A percentile compares a stretch with the other conserved stretches of the same genome.
Evolutionary conservation across 768 basidiomycete species (phyloP).

Genomic region (Rhodotorula diobovata): DNA sequence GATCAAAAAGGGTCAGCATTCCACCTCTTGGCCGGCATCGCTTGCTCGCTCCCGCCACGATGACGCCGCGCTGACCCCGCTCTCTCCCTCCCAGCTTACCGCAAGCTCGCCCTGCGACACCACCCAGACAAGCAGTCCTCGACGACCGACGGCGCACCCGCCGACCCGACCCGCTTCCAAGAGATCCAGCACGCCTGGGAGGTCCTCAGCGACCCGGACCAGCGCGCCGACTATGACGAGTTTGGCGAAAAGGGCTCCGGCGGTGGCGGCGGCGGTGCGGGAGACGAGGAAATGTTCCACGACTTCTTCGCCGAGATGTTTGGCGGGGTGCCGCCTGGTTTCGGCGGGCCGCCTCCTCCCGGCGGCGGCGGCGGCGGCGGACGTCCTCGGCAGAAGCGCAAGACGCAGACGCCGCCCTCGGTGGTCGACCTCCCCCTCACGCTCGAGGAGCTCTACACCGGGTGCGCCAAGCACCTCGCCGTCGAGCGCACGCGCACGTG

Average conservation of each 20-base stretch:
- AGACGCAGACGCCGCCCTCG: slow-evolving; percentile 48
- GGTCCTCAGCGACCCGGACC: slow-evolving; percentile 65
- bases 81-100: slow-evolving; percentile 62
- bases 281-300: slow-evolving; percentile 66
- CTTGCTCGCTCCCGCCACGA: not conserved
- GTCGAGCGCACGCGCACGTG: slow-evolving; percentile 83
- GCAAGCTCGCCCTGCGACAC: slow-evolving; percentile 79
- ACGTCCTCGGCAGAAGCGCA: slow-evolving; percentile 45
- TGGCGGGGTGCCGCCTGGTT: not conserved
- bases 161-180: slow-evolving; percentile 25
- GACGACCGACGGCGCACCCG: not conserved
- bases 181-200: slow-evolving; percentile 57
- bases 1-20: not conserved
- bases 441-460: slow-evolving; percentile 87
- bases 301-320: slow-evolving; percentile 59
- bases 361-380: slow-evolving; percentile 39
- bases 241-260: slow-evolving; percentile 58
- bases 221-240: slow-evolving; percentile 66
- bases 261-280: slow-evolving; percentile 52
- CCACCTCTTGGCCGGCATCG: not conserved
- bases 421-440: slow-evolving; percentile 72
- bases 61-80: not conserved
- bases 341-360: slow-evolving; percentile 14
- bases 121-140: slow-evolving; percentile 55
- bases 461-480: slow-evolving; percentile 79